Conservation (phyloP, 352 stramenopile species). For the Phytopythium kandeliae region DNA sequence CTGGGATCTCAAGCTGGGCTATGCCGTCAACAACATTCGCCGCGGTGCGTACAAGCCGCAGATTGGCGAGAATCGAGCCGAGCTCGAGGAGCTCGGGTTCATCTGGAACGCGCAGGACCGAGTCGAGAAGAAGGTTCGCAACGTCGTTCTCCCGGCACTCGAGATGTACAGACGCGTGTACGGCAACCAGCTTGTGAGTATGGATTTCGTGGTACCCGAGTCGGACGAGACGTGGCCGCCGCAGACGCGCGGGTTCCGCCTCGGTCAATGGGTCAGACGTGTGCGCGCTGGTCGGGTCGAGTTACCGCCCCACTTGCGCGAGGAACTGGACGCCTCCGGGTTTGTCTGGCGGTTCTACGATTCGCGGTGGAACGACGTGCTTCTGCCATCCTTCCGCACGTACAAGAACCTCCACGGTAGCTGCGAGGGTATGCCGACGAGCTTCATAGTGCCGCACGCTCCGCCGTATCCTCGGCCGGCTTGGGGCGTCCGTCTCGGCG, state of each 20-base stretch:
- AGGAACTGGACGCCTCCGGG: conserved; percentile 52
- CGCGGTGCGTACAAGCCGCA: conserved; percentile 76
- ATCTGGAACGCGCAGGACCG: conserved; percentile 84
- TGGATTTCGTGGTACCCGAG: conserved; percentile 68
- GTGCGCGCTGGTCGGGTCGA: conserved; percentile 40
- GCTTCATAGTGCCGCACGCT: conserved; percentile 60
- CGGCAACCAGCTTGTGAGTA: conserved; percentile 43
- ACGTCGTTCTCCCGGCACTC: conserved; percentile 58
- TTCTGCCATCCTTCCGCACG: conserved; percentile 58
- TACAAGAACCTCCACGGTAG: conserved; percentile 57
- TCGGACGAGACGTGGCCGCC: conserved; percentile 43
- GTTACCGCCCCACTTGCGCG: conserved; percentile 27
- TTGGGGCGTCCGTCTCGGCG: conserved; percentile 72
- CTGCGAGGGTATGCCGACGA: conserved; percentile 66
- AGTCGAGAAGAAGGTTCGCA: conserved; percentile 42
- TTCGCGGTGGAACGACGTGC: conserved; percentile 50
- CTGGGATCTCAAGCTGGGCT: conserved; percentile 83
- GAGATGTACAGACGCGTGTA: conserved; percentile 40
- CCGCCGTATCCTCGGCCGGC: conserved; percentile 43
- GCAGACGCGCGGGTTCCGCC: conserved; percentile 46
- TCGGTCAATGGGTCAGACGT: conserved; percentile 73
- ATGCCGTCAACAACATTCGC: conserved; percentile 91
- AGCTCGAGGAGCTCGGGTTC: conserved; percentile 89
- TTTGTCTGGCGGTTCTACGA: conserved; percentile 77
- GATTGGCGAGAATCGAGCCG: conserved; percentile 54